A percentile compares a stretch with the other conserved stretches of the same genome.
These are phyloP conservation scores for Oenanthe sinensis DNA, from an alignment of 129 eudicot genomes.

Conservation along the genomic window DNA sequence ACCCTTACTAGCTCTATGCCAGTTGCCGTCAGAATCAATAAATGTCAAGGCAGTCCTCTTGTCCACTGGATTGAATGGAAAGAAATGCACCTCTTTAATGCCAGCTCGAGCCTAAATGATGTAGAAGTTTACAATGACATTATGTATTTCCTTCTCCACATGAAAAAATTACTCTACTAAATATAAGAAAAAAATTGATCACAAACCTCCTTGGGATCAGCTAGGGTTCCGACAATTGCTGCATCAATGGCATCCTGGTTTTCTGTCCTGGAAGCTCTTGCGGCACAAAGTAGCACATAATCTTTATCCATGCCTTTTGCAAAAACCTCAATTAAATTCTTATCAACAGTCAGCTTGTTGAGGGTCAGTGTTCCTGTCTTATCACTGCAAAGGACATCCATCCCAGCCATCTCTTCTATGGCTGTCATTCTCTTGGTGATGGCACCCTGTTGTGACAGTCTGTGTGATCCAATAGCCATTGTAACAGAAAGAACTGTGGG, in stretches of 20 bases:
- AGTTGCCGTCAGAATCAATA: constrained; percentile 57
- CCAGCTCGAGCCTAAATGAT: constrained; percentile 69
- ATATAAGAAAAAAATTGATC: not conserved
- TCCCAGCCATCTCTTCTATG: constrained; percentile 87
- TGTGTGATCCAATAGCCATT: constrained; percentile 91
- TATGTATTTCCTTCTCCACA: not conserved
- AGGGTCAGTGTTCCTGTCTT: constrained; percentile 86
- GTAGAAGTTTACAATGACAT: not conserved
- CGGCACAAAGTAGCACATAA: constrained; percentile 62
- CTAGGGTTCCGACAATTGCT: constrained; percentile 76
- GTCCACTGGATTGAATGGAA: constrained; percentile 88
- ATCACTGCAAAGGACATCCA: constrained; percentile 85
- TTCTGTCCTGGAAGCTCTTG: constrained; percentile 77
- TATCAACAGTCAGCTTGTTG: constrained; percentile 65
- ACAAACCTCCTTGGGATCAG: constrained; percentile 78
- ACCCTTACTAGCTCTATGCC: constrained; percentile 92
- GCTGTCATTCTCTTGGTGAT: constrained; percentile 94
- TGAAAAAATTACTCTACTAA: not conserved
- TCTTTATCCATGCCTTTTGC: constrained; percentile 75
- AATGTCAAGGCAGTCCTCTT: constrained; percentile 90
- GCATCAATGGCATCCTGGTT: constrained; percentile 94
- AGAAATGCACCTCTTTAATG: constrained; percentile 63
- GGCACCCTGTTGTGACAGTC: constrained; percentile 86
- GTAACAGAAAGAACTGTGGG: constrained; percentile 82
- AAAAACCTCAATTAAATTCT: constrained; percentile 68